These are phyloP conservation scores for Fusarium lyarnte DNA, from an alignment of 2,329 filamentous ascomycete species.

Conservation along the genomic window DNA sequence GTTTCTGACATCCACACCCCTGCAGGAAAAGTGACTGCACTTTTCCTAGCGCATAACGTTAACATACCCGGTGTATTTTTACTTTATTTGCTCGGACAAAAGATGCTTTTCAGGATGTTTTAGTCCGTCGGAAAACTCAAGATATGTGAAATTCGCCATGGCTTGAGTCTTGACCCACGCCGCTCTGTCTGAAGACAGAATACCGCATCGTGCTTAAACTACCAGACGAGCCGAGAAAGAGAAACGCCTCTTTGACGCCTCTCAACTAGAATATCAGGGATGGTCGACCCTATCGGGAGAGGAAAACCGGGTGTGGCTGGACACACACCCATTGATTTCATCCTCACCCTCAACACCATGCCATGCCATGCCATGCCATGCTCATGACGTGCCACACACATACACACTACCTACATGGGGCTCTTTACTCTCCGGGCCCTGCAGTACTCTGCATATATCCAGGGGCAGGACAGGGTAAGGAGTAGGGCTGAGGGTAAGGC, in stretches of 20 bases:
- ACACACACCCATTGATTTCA: constrained; percentile 6
- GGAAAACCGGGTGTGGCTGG: constrained; percentile 21
- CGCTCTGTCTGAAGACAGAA: constrained; percentile 4
- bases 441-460: constrained; percentile 32
- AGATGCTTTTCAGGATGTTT: constrained; percentile 9
- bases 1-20: constrained; percentile 21
- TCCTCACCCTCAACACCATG: constrained; percentile 4
- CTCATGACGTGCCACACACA: constrained; percentile 38
- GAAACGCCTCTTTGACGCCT: constrained; percentile 32
- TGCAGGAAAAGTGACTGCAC: constrained; percentile 15
- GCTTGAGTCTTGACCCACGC: constrained; percentile 27
- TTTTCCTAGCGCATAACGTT: constrained; percentile 16
- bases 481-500: constrained; percentile 43
- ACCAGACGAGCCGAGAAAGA: neutral
- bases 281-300: constrained; percentile 21
- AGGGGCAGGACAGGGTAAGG: constrained; percentile 30
- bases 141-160: constrained; percentile 24
- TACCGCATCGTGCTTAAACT: neutral
- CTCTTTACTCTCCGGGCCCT: constrained; percentile 25
- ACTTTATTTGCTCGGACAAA: constrained; percentile 18
- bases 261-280: constrained; percentile 27
- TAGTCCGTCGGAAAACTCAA: constrained; percentile 4
- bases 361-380: constrained; percentile 14
- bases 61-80: constrained; percentile 5
- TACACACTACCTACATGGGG: constrained; percentile 5